Percentiles rank a stretch among this genome's conserved stretches.
Evolutionary conservation across 345 rosid genomes (phyloP).

Genomic region (Camelina sativa): DNA sequence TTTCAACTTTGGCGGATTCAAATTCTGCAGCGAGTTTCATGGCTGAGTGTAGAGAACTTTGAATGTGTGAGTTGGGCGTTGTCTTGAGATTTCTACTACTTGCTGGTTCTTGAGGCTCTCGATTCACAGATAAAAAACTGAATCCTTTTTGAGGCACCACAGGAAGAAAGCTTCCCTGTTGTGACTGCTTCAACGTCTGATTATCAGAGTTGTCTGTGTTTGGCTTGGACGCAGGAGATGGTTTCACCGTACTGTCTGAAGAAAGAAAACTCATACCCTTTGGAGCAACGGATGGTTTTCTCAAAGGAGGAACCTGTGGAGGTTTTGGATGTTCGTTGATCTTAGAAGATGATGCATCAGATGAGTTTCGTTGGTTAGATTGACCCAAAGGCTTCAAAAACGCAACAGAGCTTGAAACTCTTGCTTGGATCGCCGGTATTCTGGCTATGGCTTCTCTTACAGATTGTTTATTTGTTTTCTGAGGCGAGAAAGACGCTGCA

Average conservation of each 20-base stretch:
- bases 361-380: constrained; percentile 25
- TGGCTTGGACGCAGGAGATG: constrained; percentile 20
- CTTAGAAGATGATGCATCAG: constrained; percentile 39
- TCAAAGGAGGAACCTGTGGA: constrained; percentile 34
- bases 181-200: constrained; percentile 35
- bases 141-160: constrained; percentile 27
- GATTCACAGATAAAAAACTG: constrained; percentile 37
- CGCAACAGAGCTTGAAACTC: constrained; percentile 33
- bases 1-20: constrained; percentile 53
- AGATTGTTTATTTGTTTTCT: constrained; percentile 34
- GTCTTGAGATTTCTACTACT: constrained; percentile 43
- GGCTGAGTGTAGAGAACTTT: constrained; percentile 59
- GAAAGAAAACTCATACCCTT: constrained; percentile 59
- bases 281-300: constrained; percentile 39
- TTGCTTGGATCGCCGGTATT: constrained; percentile 37
- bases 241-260: constrained; percentile 50
- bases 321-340: constrained; percentile 32
- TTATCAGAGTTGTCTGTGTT: constrained; percentile 21
- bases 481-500: constrained; percentile 30
- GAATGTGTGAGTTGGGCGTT: constrained; percentile 47
- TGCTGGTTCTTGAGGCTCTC: constrained; percentile 40
- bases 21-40: constrained; percentile 65
- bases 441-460: constrained; percentile 41
- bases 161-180: constrained; percentile 25
- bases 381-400: constrained; percentile 33